Evolutionary conservation across 148 eudicot genomes (phyloP).

Genomic region (Chenopodium formosanum): DNA sequence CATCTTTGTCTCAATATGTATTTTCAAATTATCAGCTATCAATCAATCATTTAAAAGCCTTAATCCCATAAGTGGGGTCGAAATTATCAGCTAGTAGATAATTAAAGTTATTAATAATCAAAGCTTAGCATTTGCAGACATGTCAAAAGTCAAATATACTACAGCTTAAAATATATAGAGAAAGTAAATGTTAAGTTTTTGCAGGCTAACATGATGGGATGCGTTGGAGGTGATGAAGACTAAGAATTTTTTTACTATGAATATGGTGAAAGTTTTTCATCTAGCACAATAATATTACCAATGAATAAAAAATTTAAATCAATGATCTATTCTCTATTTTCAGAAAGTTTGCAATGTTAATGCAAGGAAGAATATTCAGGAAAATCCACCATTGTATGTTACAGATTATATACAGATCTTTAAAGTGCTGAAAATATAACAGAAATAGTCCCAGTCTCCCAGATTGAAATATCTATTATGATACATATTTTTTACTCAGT

Average conservation of each 20-base stretch:
- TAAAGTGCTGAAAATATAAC: background rate
- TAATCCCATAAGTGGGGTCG: too few species aligned
- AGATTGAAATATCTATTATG: background rate
- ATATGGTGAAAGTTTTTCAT: background rate
- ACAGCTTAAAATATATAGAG: too few species aligned
- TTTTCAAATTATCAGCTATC: too few species aligned
- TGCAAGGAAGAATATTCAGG: background rate
- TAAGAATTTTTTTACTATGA: background rate
- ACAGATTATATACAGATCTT: background rate
- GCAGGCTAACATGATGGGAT: background rate
- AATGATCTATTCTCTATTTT: background rate
- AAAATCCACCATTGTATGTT: background rate
- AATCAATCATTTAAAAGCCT: too few species aligned
- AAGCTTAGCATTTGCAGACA: too few species aligned
- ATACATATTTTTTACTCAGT: too few species aligned
- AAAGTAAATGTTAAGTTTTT: background rate
- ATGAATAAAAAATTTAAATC: background rate
- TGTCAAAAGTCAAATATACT: too few species aligned
- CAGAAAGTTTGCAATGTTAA: background rate
- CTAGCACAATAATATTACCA: background rate
- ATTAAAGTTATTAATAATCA: too few species aligned
- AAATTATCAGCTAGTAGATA: too few species aligned
- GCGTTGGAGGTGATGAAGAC: background rate
- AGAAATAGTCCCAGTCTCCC: background rate
- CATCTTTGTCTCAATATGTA: too few species aligned